Evolutionary conservation across 345 rosid species (phyloP), one percentile per base, ranked within the genome.

Genomic region (Gossypium raimondii): DNA sequence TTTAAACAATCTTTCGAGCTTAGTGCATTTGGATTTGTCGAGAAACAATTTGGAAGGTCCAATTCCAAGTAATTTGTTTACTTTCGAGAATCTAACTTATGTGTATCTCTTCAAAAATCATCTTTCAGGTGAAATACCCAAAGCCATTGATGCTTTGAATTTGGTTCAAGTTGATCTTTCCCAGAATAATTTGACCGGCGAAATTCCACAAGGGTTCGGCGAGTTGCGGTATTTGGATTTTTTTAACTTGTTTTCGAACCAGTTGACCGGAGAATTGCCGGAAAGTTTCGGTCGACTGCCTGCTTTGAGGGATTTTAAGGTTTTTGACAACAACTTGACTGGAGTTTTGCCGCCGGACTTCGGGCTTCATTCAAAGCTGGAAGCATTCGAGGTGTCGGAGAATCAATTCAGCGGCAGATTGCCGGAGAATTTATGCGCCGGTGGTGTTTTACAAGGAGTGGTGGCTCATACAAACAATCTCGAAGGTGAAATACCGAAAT

Each of bases 381-480:
- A 79, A 78, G 73, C 10, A 0, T 89, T 94, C 38, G 97, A 94
- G 66, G 89, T 92, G 34, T 79, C 90, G 0, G 18, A 70, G 16
- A 94, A 92, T 77, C 84, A 75, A 22, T 85, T 94, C 85, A 84
- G 79, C 27, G 97, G 98, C 9, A 80, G 70, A 4, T 44, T 94
- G n/a, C 98, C 98, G 3, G 85, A 76, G 34, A 85, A 87, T 82
- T 71, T 94, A 27, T 94, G 98, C 76, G 86, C 82, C 20, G 85
- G 84, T 24, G 93, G 95, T 20, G 88, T 68, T 9, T 74, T 94
- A 48, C 72, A 0, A 1, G 93, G 97, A 2, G 86, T 89, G 12
- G 92, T 92, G 18, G 98, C 89, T 4, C 84, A 34, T 61, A 47
- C 81, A 1, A 95, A 95, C 81, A 85, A 83, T 50, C 90, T 93